These are phyloP conservation scores for Opeltia flavorubescens DNA, from an alignment of 495 filamentous ascomycete genomes.

Conservation along the genomic window DNA sequence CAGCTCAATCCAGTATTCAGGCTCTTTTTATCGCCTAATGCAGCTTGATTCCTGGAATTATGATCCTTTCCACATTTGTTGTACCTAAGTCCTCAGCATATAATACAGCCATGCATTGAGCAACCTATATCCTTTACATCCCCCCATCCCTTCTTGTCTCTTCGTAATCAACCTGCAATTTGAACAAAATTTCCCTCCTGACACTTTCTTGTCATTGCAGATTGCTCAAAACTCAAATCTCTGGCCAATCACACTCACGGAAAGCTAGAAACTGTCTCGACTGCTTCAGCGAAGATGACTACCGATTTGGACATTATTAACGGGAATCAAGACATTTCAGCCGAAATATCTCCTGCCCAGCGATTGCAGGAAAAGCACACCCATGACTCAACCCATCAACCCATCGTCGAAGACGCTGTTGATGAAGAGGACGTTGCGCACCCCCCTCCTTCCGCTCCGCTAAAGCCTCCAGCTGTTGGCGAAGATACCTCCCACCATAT, in stretches of 20 bases:
- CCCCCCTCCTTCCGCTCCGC: constrained; percentile 32
- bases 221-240: too few species aligned
- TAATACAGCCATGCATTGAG: too few species aligned
- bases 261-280: neutral
- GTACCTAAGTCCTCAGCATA: too few species aligned
- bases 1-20: too few species aligned
- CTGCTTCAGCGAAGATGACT: constrained; percentile 23
- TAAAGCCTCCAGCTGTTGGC: neutral
- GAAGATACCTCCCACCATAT: constrained; percentile 14
- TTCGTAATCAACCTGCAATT: neutral
- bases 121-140: too few species aligned
- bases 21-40: too few species aligned
- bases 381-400: constrained; percentile 46
- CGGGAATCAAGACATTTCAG: constrained; percentile 23
- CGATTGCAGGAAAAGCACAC: constrained; percentile 67
- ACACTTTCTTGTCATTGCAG: constrained; percentile 8
- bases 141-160: too few species aligned
- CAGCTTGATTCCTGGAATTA: too few species aligned
- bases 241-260: too few species aligned
- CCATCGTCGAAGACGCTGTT: constrained; percentile 61
- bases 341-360: constrained; percentile 43
- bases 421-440: constrained; percentile 66
- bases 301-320: constrained; percentile 27
- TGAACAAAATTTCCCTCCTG: neutral
- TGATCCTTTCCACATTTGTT: too few species aligned